Evolutionary conservation across 2,329 filamentous ascomycete genomes (phyloP).

Genomic region (Hypoxylon sp.): DNA sequence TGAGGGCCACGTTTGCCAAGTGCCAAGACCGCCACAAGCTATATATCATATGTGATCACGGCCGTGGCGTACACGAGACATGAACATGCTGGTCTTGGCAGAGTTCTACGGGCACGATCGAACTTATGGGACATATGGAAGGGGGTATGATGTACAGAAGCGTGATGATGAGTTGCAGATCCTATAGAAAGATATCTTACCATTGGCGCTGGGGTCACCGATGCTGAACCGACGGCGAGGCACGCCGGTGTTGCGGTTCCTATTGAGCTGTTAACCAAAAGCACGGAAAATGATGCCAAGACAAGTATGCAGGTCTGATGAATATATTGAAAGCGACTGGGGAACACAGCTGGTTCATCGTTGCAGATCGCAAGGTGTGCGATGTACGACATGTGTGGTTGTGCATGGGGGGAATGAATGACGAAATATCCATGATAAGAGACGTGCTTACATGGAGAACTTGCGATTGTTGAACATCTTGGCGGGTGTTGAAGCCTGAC

Average conservation of each 20-base stretch:
- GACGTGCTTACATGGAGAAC: slow-evolving; percentile 61
- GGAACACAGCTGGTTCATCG: not conserved
- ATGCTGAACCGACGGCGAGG: slow-evolving; percentile 68
- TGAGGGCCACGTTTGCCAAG: slow-evolving; percentile 39
- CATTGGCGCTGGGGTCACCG: slow-evolving; percentile 63
- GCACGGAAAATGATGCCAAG: not conserved
- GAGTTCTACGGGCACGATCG: slow-evolving; percentile 35
- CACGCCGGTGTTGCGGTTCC: slow-evolving; percentile 69
- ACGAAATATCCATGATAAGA: slow-evolving; percentile 1
- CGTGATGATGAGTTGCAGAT: slow-evolving; percentile 6
- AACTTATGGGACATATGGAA: slow-evolving; percentile 10
- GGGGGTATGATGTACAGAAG: slow-evolving; percentile 6
- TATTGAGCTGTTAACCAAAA: slow-evolving; percentile 27
- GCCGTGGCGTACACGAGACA: slow-evolving; percentile 17
- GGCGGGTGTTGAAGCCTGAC: slow-evolving; percentile 14
- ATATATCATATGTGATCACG: slow-evolving; percentile 15
- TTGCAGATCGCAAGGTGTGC: not conserved
- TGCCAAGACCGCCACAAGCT: slow-evolving; percentile 39
- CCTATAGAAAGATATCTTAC: slow-evolving; percentile 50
- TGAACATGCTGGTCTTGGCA: slow-evolving; percentile 35
- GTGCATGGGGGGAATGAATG: not conserved
- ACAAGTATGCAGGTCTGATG: not conserved
- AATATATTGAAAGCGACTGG: not conserved
- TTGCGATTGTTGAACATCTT: slow-evolving; percentile 64
- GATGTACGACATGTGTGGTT: not conserved